Percentiles rank a stretch among this genome's conserved stretches.
Conservation (phyloP, 1,139 yeast genomes). For the Suhomyces taliae region DNA sequence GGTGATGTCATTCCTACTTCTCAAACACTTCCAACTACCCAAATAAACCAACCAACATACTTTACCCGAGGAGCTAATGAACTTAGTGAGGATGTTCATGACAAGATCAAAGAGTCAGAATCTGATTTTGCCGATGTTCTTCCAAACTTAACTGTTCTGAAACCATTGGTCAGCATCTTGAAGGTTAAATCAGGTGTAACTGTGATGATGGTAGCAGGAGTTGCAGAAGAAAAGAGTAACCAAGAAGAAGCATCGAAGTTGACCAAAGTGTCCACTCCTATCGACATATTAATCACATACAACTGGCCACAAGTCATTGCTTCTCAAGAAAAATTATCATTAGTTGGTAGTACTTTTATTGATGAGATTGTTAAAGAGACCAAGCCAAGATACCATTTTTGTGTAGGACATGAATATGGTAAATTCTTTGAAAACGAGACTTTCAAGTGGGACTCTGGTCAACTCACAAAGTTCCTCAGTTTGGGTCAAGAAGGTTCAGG, state of each 20-base stretch:
- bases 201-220: conserved; percentile 46
- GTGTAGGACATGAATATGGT: conserved; percentile 51
- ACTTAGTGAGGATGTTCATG: conserved; percentile 6
- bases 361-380: conserved; percentile 45
- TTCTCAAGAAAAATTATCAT: conserved; percentile 34
- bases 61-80: conserved; percentile 28
- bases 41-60: conserved; percentile 29
- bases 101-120: not conserved
- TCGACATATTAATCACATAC: conserved; percentile 59
- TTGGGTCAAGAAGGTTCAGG: conserved; percentile 58
- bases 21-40: conserved; percentile 18
- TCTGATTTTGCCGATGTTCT: conserved; percentile 18
- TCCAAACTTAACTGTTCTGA: conserved; percentile 22
- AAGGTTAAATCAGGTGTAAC: conserved; percentile 46
- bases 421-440: conserved; percentile 58
- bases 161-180: conserved; percentile 31
- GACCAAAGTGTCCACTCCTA: conserved; percentile 16
- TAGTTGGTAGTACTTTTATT: conserved; percentile 39
- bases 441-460: conserved; percentile 52
- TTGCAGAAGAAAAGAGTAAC: conserved; percentile 20
- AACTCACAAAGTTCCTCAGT: conserved; percentile 61
- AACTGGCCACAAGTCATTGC: conserved; percentile 62
- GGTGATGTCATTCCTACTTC: conserved; percentile 42
- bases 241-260: conserved; percentile 11
- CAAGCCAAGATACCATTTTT: conserved; percentile 67